Evolutionary conservation across 192 early-diverging fungal genomes (phyloP).

Genomic region (Spinellus fusiger): DNA sequence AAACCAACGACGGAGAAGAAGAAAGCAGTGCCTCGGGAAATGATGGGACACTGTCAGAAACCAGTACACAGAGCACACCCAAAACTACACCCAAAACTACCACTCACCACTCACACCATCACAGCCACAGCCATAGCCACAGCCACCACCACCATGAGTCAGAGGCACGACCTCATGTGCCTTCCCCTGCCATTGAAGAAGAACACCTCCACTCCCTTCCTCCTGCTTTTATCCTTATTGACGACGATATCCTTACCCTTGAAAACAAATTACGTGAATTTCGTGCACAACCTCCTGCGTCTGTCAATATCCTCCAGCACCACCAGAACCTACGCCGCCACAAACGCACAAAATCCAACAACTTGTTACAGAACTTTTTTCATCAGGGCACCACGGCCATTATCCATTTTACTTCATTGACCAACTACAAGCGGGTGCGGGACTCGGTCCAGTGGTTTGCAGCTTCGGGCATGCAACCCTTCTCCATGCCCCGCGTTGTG

Average conservation of each 20-base stretch:
- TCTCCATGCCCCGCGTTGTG: slow-evolving; percentile 38
- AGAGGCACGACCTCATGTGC: background rate
- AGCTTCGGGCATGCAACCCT: slow-evolving; percentile 2
- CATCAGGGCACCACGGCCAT: slow-evolving; percentile 38
- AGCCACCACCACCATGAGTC: background rate
- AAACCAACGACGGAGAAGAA: background rate
- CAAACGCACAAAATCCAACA: background rate
- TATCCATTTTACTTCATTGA: slow-evolving; percentile 48
- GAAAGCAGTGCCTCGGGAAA: background rate
- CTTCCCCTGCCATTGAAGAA: slow-evolving; percentile 17
- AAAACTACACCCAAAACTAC: background rate
- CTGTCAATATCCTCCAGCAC: background rate
- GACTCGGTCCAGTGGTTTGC: slow-evolving; percentile 37
- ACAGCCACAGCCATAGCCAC: background rate
- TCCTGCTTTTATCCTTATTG: slow-evolving; percentile 51
- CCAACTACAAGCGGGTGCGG: slow-evolving; percentile 42
- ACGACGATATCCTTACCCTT: slow-evolving; percentile 48
- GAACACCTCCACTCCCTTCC: slow-evolving; percentile 16
- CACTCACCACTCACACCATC: background rate
- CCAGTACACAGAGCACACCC: too few relatives aligned
- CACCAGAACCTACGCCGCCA: background rate
- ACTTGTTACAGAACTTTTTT: background rate
- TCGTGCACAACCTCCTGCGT: slow-evolving; percentile 10
- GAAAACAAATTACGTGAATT: slow-evolving; percentile 39
- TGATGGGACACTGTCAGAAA: too few relatives aligned